Percentiles rank a stretch among this genome's conserved stretches.
Conservation (phyloP, 192 early-diverging fungal species). For the Coemansia sp. region DNA sequence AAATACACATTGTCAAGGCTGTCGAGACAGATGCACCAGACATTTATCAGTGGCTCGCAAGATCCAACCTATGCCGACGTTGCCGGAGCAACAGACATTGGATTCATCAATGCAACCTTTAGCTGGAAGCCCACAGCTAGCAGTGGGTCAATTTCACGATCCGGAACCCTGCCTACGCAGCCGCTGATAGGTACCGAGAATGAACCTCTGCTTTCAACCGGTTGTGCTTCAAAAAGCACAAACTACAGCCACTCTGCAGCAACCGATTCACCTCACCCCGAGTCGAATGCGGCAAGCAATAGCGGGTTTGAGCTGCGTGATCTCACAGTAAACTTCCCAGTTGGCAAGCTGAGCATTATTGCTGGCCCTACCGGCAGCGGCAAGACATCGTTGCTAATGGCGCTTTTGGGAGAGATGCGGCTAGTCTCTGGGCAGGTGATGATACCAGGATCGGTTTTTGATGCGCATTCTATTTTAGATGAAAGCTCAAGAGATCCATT, state of each 20-base stretch:
- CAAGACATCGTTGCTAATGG: conserved; percentile 77
- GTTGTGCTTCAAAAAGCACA: background rate
- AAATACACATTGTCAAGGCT: conserved; percentile 35
- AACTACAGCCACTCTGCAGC: background rate
- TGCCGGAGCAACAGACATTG: conserved; percentile 52
- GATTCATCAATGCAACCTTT: conserved; percentile 70
- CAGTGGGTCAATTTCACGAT: background rate
- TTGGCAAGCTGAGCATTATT: conserved; percentile 71
- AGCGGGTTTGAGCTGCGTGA: conserved; percentile 61
- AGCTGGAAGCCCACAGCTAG: conserved; percentile 45
- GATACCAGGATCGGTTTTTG: conserved; percentile 57
- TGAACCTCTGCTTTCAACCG: conserved; percentile 9
- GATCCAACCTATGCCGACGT: conserved; percentile 40
- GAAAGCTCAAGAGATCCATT: conserved; percentile 17
- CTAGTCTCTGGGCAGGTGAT: conserved; percentile 39
- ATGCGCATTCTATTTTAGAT: conserved; percentile 56
- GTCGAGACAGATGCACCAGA: conserved; percentile 17
- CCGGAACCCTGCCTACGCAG: background rate
- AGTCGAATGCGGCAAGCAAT: background rate
- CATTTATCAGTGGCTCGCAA: conserved; percentile 5
- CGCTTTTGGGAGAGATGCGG: conserved; percentile 78
- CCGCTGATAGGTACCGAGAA: conserved; percentile 2
- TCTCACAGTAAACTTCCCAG: conserved; percentile 66
- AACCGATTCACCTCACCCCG: background rate
- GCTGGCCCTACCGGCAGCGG: conserved; percentile 87